phyloP scores from a whole-genome alignment of 495 filamentous ascomycete species.

The Podospora bellae-mahoneyi region DNA sequence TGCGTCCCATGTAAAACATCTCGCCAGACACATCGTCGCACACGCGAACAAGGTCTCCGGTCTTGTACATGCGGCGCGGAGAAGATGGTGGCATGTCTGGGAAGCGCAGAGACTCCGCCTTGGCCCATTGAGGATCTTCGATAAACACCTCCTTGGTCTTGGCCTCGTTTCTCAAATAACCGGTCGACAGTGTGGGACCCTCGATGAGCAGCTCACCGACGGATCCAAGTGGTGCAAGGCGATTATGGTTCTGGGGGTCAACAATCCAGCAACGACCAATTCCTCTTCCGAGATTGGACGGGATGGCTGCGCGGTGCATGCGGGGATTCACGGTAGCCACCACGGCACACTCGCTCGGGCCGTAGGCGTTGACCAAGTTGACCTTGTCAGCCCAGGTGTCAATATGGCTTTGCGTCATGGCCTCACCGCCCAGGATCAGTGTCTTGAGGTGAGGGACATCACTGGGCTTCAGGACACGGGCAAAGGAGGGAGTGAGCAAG shows the following conservation, averaged over 20 bases:
- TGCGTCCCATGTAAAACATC: slow-evolving; percentile 47
- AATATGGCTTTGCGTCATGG: slow-evolving; percentile 24
- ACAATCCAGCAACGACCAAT: slow-evolving; percentile 31
- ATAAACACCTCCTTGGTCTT: slow-evolving; percentile 26
- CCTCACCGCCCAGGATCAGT: slow-evolving; percentile 29
- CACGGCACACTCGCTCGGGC: slow-evolving; percentile 53
- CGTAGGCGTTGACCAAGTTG: slow-evolving; percentile 53
- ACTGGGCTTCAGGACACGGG: slow-evolving; percentile 18
- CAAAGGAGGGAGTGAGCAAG: slow-evolving; percentile 29
- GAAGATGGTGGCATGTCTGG: slow-evolving; percentile 5
- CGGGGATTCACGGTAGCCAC: slow-evolving; percentile 30
- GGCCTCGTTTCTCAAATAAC: slow-evolving; percentile 22
- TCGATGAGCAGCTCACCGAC: slow-evolving; percentile 48
- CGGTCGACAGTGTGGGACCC: slow-evolving; percentile 38
- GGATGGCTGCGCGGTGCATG: slow-evolving; percentile 17
- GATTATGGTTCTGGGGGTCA: slow-evolving; percentile 30
- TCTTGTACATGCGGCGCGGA: slow-evolving; percentile 50
- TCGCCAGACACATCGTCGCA: slow-evolving; percentile 43
- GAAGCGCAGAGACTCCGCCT: slow-evolving; percentile 18
- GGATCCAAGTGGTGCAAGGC: slow-evolving; percentile 41
- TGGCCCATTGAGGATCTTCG: slow-evolving; percentile 32
- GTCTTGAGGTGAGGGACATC: slow-evolving; percentile 26
- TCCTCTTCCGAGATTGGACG: slow-evolving; percentile 22
- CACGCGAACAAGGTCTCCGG: slow-evolving; percentile 56
- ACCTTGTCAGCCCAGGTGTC: slow-evolving; percentile 29